Conservation (phyloP, 2,329 filamentous ascomycete species). For the Colletotrichum limetticola region DNA sequence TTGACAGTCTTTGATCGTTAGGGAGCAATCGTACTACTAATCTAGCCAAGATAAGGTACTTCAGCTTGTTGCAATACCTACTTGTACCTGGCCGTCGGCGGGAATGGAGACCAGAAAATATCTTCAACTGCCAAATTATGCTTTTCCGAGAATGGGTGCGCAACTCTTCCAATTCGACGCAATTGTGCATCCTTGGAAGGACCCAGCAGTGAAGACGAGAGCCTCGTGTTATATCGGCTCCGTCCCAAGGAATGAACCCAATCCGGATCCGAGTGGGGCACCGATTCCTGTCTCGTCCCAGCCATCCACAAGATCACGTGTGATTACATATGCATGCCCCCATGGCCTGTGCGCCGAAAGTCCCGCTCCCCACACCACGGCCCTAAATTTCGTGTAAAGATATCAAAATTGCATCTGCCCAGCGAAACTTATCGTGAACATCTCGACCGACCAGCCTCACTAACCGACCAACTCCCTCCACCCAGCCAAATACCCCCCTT, state of each 20-base stretch:
- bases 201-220: too few species aligned
- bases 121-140: neutral
- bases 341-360: conserved; percentile 1
- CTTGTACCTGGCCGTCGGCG: neutral
- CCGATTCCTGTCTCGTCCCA: neutral
- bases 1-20: neutral
- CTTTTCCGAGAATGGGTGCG: neutral
- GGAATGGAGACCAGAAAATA: neutral
- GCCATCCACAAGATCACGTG: neutral
- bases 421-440: conserved; percentile 36
- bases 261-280: neutral
- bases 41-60: neutral
- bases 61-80: neutral
- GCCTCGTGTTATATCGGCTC: neutral
- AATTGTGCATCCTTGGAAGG: too few species aligned
- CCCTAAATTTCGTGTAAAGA: conserved; percentile 20
- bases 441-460: conserved; percentile 63
- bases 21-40: neutral
- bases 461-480: conserved; percentile 45
- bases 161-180: too few species aligned
- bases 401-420: conserved; percentile 7
- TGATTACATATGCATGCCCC: neutral
- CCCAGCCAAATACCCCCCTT: conserved; percentile 35
- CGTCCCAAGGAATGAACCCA: neutral
- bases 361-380: conserved; percentile 1